A percentile compares a stretch with the other conserved stretches of the same genome.
Evolutionary conservation across 73 alveolate genomes (phyloP).

Genomic region (Paramecium caudatum): DNA sequence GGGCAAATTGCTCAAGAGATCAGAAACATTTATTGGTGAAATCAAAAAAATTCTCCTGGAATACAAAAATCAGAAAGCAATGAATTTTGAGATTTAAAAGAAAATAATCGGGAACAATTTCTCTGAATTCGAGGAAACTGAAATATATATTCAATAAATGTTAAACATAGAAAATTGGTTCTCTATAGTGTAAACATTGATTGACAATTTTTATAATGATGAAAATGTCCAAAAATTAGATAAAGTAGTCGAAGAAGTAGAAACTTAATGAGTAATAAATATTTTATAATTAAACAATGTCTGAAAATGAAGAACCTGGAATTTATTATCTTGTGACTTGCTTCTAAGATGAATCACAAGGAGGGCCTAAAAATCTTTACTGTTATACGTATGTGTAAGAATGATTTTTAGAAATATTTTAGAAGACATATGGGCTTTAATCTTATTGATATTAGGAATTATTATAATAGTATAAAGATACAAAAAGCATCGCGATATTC

Average conservation of each 20-base stretch:
- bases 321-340: slow-evolving; percentile 20
- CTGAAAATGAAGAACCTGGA: slow-evolving; percentile 55
- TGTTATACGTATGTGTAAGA: slow-evolving; percentile 39
- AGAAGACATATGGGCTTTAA: background rate
- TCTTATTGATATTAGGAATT: background rate
- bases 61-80: background rate
- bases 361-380: slow-evolving; percentile 21
- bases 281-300: background rate
- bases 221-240: background rate
- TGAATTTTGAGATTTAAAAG: slow-evolving; percentile 17
- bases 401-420: background rate
- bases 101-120: slow-evolving; percentile 1
- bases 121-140: background rate
- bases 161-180: background rate
- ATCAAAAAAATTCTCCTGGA: background rate
- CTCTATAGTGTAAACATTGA: background rate
- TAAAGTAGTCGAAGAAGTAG: background rate
- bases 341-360: background rate
- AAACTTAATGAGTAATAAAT: background rate
- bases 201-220: background rate
- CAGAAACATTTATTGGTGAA: background rate
- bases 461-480: background rate
- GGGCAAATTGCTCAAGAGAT: background rate
- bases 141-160: background rate
- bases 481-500: background rate